Evolutionary conservation across 2,329 filamentous ascomycete genomes (phyloP), one percentile per base, ranked within the genome.

Genomic region (Fusarium denticulatum): DNA sequence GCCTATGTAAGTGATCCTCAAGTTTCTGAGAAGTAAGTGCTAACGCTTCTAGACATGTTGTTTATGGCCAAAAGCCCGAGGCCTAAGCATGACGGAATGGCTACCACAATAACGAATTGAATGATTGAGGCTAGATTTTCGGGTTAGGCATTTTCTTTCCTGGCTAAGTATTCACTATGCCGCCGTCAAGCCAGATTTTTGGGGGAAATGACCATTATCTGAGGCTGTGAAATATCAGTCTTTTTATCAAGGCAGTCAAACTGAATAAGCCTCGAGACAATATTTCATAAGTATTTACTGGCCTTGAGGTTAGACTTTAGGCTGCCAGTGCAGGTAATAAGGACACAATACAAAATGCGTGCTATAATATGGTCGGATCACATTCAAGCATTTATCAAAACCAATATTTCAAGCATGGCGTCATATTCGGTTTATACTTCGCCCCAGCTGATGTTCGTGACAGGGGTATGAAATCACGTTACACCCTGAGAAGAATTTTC

Each of bases 1-100:
- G 79, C 80, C 82, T 15, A 78, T 83, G 81, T 84, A 67, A 79
- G 82, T 72, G 37, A 15, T 9, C 4, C 1, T 6, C 6, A 6
- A 10, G 7, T 0, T 20, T n/a, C n/a, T 11, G 0, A 13, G 9
- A 3, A 6, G 2, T 1, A 9, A 22, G 20, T 22, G 15, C 56
- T 66, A 1, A 58, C 34, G 1, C 9, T 4, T 16, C 6, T 15
- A 77, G 76, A 70, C 66, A 77, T 13, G 71, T 78, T 3, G 76
- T 77, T 12, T 77, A 77, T 16, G 76, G 76, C 12, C 76, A 77
- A 40, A 77, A 77, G 24, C 76, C 75, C 5, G 69, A 72, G 20
- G 18, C 24, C 24, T 42, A 18, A 50, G 26, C 11, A 50, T 22
- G n/a, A 20, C 3, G 9, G 7, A 18, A 6, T 16, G n/a, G 3